Base-by-base conservation (phyloP, 2,329 filamentous ascomycete species). In the Thielaviopsis ethacetica region DNA sequence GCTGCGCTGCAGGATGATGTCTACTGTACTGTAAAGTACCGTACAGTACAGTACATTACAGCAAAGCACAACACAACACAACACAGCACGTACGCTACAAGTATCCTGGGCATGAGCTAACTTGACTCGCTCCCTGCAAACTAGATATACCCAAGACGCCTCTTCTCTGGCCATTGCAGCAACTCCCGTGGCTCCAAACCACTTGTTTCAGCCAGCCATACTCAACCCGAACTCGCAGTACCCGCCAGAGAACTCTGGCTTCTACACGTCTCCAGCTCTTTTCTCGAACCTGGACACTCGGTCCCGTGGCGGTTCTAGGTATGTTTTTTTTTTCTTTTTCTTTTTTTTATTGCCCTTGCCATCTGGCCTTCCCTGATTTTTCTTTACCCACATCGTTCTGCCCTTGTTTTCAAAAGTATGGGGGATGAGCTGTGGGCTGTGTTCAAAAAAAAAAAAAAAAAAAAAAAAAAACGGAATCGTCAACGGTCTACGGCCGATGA, bases 81-180 rank as follows among this genome's bases (percentile, higher is more conserved):
- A n/a, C n/a, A n/a, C n/a, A n/a, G n/a, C n/a, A n/a, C n/a, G n/a
- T n/a, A n/a, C n/a, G n/a, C n/a, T n/a, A n/a, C n/a, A n/a, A n/a
- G n/a, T n/a, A 44, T 59, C 47, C 54, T 27, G 50, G 19, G 50
- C 51, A 22, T 38, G 19, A 27, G 41, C 56, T 58, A 66, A 66
- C 61, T 47, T 27, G 27, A 4, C 2, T 47, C 19, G 30, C 10
- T 52, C 26, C 52, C 50, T 21, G 27, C 19, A 53, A 44, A 64
- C 63, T 68, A 81, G 79, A 74, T 81, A 79, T 71, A 75, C 71
- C 67, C 76, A 79, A 67, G 77, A 80, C 66, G 70, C 76, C 62
- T 73, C 77, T 63, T 71, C 77, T 65, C 71, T 80, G 65, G 74
- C 75, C 64, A 73, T 81, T 70, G 78, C 81, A 68, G 75, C 76